Evolutionary conservation across 2,329 filamentous ascomycete genomes (phyloP).

Genomic region (Trichoderma gracile): DNA sequence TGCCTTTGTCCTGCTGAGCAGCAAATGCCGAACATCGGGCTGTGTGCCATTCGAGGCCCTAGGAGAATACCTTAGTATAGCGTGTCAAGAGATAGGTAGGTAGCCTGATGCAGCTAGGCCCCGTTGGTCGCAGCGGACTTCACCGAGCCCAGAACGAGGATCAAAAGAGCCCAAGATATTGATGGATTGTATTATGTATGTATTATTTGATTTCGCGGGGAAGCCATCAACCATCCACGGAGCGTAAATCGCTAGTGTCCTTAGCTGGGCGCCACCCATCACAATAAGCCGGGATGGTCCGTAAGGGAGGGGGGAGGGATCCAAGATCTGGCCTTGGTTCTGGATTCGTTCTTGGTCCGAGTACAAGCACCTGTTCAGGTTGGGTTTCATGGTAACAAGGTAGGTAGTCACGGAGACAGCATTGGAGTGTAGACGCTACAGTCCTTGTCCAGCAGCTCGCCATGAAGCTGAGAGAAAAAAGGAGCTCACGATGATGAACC

Average conservation of each 20-base stretch:
- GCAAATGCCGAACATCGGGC: slow-evolving; percentile 3
- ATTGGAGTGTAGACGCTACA: neutral
- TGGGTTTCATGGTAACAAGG: too few species aligned
- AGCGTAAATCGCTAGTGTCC: slow-evolving; percentile 16
- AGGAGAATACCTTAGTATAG: too few species aligned
- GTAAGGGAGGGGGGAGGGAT: neutral
- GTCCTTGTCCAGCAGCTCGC: neutral
- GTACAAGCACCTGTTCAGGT: neutral
- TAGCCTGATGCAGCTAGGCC: neutral
- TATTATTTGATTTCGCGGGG: slow-evolving; percentile 15
- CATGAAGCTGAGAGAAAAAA: neutral
- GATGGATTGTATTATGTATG: neutral
- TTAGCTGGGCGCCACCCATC: slow-evolving; percentile 20
- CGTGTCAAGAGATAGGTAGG: too few species aligned
- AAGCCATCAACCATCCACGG: slow-evolving; percentile 6
- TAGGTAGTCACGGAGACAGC: too few species aligned
- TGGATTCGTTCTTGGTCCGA: neutral
- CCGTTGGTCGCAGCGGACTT: slow-evolving; percentile 1
- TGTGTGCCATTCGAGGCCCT: too few species aligned
- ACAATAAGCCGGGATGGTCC: slow-evolving; percentile 17
- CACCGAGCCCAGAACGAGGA: slow-evolving; percentile 13
- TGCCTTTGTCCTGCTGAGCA: neutral
- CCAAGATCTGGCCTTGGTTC: slow-evolving; percentile 17
- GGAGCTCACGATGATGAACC: neutral
- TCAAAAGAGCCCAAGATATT: neutral